These are phyloP conservation scores for Neotropicomus parvogracilis DNA, from an alignment of 1,284 basidiomycete species.

Conservation along the genomic window DNA sequence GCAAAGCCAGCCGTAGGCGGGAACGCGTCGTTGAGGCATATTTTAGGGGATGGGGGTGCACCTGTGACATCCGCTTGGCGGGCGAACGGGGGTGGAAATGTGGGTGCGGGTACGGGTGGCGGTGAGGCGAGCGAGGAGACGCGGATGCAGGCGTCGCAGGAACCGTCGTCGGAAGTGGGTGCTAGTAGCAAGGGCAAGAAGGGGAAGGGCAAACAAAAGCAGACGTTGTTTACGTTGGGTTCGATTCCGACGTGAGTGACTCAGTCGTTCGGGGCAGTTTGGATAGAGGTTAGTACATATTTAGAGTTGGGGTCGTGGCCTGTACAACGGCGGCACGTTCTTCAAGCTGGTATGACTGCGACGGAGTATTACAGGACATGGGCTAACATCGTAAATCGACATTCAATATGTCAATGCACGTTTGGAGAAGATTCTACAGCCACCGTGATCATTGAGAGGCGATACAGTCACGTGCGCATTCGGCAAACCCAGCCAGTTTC, in stretches of 20 bases:
- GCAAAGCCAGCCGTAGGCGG: slow-evolving; percentile 56
- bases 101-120: not conserved
- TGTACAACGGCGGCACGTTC: too few relatives aligned
- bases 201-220: slow-evolving; percentile 79
- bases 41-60: slow-evolving; percentile 51
- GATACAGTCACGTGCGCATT: too few relatives aligned
- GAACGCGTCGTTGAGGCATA: slow-evolving; percentile 67
- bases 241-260: slow-evolving; percentile 51
- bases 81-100: not conserved
- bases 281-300: too few relatives aligned
- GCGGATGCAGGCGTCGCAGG: not conserved
- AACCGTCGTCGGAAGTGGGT: slow-evolving; percentile 12
- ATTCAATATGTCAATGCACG: too few relatives aligned
- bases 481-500: too few relatives aligned
- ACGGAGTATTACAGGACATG: too few relatives aligned
- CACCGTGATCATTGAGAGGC: too few relatives aligned
- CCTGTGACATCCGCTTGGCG: slow-evolving; percentile 54
- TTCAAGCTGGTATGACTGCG: too few relatives aligned
- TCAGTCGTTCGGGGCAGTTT: not conserved
- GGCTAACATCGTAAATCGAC: too few relatives aligned
- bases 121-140: not conserved
- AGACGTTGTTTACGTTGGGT: slow-evolving; percentile 73
- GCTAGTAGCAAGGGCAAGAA: slow-evolving; percentile 59
- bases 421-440: too few relatives aligned
- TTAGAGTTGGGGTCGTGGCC: too few relatives aligned